Percentiles rank a stretch among this genome's conserved stretches.
phyloP scores from a whole-genome alignment of 225 moss, liverwort and hornwort species.

The Sphagnum contortum region DNA sequence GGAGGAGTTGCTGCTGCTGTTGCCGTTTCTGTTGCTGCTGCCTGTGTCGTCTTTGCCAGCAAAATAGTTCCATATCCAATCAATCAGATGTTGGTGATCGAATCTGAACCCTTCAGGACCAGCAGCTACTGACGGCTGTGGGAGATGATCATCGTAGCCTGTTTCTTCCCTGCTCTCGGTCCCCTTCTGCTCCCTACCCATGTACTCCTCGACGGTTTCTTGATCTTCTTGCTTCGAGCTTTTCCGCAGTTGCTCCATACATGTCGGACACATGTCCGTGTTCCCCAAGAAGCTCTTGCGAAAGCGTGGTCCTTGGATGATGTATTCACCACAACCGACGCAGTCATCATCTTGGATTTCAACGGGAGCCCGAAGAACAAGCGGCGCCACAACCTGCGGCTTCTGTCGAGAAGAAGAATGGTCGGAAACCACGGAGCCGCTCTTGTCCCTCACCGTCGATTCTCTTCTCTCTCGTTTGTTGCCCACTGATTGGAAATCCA shows the following conservation, averaged over 20 bases:
- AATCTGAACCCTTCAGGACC: not conserved
- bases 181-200: slow-evolving; percentile 4
- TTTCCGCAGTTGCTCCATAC: slow-evolving; percentile 38
- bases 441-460: slow-evolving; percentile 2
- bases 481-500: slow-evolving; percentile 46
- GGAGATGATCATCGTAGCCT: not conserved
- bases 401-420: slow-evolving; percentile 8
- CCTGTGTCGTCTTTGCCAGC: slow-evolving; percentile 20
- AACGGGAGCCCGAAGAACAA: not conserved
- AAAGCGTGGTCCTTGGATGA: slow-evolving; percentile 21
- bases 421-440: slow-evolving; percentile 15
- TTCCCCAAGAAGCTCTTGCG: not conserved
- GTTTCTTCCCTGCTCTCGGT: slow-evolving; percentile 1
- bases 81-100: slow-evolving; percentile 56
- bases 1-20: slow-evolving; percentile 26
- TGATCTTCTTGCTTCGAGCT: slow-evolving; percentile 14
- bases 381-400: slow-evolving; percentile 21
- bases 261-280: slow-evolving; percentile 33
- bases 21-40: slow-evolving; percentile 12
- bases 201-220: slow-evolving; percentile 26
- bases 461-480: slow-evolving; percentile 2
- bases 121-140: not conserved
- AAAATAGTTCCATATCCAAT: slow-evolving; percentile 88
- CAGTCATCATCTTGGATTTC: slow-evolving; percentile 19
- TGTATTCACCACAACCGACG: slow-evolving; percentile 37